These are phyloP conservation scores for Vigna trinervia DNA, from an alignment of 306 rosid species.

Conservation along the genomic window DNA sequence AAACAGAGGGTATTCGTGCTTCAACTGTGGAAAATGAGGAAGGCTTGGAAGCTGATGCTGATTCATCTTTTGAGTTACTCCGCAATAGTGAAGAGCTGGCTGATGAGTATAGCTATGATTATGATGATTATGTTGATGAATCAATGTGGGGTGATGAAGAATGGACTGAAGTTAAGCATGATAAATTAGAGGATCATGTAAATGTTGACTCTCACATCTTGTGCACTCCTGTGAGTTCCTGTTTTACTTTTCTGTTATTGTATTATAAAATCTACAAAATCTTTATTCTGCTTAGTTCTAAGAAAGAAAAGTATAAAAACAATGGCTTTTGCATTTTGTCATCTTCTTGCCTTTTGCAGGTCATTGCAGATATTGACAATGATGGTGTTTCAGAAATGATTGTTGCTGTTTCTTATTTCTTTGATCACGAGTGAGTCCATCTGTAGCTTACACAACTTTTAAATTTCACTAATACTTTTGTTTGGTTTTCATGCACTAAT, in stretches of 20 bases:
- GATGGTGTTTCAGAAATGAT: conserved; percentile 96
- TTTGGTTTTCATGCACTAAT: conserved; percentile 23
- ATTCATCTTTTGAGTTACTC: conserved; percentile 82
- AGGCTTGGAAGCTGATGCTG: conserved; percentile 87
- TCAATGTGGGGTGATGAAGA: conserved; percentile 98
- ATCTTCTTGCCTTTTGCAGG: conserved; percentile 59
- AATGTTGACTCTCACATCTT: conserved; percentile 84
- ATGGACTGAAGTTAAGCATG: conserved; percentile 79
- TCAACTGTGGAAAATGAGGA: conserved; percentile 82
- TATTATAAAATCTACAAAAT: background rate
- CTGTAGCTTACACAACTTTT: conserved; percentile 6
- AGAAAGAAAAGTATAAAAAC: conserved; percentile 15
- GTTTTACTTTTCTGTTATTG: conserved; percentile 21
- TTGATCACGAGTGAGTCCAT: conserved; percentile 89
- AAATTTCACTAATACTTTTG: conserved; percentile 5
- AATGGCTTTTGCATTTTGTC: conserved; percentile 11
- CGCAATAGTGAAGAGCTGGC: conserved; percentile 84
- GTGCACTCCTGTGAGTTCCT: conserved; percentile 88
- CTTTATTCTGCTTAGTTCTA: conserved; percentile 4
- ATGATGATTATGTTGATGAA: conserved; percentile 90
- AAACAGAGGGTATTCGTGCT: conserved; percentile 63
- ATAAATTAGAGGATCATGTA: conserved; percentile 81
- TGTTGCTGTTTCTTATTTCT: conserved; percentile 93
- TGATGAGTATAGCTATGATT: conserved; percentile 89
- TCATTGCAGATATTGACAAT: conserved; percentile 95